Percentiles rank a stretch among this genome's conserved stretches.
Evolutionary conservation across 768 basidiomycete species (phyloP).

Genomic region (Hygrocybe punicea): DNA sequence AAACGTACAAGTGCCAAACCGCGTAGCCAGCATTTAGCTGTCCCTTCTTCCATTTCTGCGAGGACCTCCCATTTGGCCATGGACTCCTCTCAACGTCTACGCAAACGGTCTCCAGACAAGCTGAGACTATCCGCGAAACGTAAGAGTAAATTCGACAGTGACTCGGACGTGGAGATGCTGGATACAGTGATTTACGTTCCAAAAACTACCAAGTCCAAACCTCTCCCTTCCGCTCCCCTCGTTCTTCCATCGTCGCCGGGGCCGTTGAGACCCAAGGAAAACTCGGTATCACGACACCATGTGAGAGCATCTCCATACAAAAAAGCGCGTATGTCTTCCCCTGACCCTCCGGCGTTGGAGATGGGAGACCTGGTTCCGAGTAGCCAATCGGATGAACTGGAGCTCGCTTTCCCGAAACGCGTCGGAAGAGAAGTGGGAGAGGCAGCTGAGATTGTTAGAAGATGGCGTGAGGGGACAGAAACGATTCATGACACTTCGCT

Average conservation of each 20-base stretch:
- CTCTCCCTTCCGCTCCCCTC: conserved; percentile 6
- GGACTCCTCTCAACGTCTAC: background rate
- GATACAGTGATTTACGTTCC: conserved; percentile 30
- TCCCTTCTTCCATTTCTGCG: background rate
- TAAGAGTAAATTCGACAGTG: conserved; percentile 38
- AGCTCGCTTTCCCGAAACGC: conserved; percentile 39
- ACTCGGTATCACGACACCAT: conserved; percentile 11
- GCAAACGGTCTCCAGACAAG: background rate
- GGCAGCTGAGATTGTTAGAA: conserved; percentile 39
- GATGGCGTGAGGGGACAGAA: conserved; percentile 40
- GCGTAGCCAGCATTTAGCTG: background rate
- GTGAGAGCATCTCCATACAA: conserved; percentile 27
- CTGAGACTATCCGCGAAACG: conserved; percentile 16
- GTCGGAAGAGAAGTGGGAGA: conserved; percentile 22
- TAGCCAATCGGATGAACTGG: conserved; percentile 66
- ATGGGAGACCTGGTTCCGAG: conserved; percentile 49
- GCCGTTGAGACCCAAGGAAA: conserved; percentile 23
- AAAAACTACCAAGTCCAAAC: conserved; percentile 21
- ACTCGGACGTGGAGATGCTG: conserved; percentile 31
- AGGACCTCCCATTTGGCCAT: background rate
- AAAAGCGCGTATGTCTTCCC: conserved; percentile 39
- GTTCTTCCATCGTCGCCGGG: conserved; percentile 10
- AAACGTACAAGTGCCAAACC: background rate
- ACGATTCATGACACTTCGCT: conserved; percentile 14
- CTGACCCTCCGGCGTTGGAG: conserved; percentile 26